Conservation (phyloP, 148 eudicot species). For the Pharnaceum exiguum region DNA sequence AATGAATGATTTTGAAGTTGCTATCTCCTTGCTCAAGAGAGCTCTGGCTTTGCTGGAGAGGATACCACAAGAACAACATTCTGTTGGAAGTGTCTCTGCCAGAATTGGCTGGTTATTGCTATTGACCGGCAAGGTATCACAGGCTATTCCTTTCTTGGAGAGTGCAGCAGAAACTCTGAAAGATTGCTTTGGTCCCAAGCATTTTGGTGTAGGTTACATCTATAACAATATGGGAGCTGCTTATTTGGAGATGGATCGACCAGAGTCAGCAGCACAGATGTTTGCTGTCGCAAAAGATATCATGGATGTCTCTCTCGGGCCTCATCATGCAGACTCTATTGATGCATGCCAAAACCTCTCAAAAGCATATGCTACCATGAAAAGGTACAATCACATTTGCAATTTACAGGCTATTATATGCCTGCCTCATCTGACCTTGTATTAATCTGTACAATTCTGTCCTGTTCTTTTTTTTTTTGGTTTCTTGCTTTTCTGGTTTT, state of each 20-base stretch:
- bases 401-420: no score
- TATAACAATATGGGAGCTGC: constrained; percentile 93
- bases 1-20: constrained; percentile 83
- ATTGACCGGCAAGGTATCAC: constrained; percentile 68
- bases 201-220: constrained; percentile 77
- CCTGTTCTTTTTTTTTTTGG: not conserved
- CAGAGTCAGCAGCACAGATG: constrained; percentile 90
- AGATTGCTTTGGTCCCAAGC: constrained; percentile 83
- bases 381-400: constrained; percentile 45
- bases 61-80: constrained; percentile 78
- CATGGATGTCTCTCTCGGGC: constrained; percentile 91
- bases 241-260: constrained; percentile 90
- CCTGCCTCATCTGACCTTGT: no score
- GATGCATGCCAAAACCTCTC: constrained; percentile 89
- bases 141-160: constrained; percentile 78
- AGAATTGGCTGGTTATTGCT: constrained; percentile 85
- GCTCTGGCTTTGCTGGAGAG: constrained; percentile 61
- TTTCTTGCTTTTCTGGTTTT: no score
- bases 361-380: constrained; percentile 89
- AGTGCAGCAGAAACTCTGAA: constrained; percentile 76
- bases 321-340: constrained; percentile 75
- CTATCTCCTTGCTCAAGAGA: constrained; percentile 66
- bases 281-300: constrained; percentile 90
- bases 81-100: constrained; percentile 70
- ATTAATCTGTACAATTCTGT: not conserved